Evolutionary conservation across 2,329 filamentous ascomycete species (phyloP).

Genomic region (Cercospora canescens): DNA sequence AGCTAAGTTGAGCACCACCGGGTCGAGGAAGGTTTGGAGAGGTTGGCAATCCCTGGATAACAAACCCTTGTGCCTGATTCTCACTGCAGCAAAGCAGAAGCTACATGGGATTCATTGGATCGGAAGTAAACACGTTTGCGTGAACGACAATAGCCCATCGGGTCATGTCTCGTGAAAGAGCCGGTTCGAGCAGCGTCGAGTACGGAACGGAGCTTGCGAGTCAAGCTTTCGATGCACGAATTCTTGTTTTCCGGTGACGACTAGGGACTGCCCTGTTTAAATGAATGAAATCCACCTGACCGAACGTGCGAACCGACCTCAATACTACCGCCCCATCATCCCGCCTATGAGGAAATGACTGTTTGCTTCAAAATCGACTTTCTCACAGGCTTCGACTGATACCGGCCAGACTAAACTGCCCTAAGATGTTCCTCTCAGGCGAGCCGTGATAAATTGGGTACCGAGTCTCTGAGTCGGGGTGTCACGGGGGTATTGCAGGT

Average conservation of each 20-base stretch:
- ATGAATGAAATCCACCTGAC: not conserved
- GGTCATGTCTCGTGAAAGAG: not conserved
- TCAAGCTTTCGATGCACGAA: not conserved
- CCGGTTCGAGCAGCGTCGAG: not conserved
- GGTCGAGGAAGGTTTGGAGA: not conserved
- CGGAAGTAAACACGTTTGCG: not conserved
- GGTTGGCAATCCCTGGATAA: not conserved
- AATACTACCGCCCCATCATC: not conserved
- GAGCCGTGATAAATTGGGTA: slow-evolving; percentile 26
- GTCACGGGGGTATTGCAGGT: slow-evolving; percentile 33
- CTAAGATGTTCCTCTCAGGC: slow-evolving; percentile 17
- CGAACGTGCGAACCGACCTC: not conserved
- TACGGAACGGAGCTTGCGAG: not conserved
- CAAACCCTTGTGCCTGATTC: not conserved
- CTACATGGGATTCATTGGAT: not conserved
- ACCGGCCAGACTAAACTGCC: not conserved
- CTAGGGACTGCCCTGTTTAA: not conserved
- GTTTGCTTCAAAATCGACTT: not conserved
- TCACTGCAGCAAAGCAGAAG: not conserved
- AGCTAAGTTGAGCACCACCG: not conserved
- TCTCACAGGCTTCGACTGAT: not conserved
- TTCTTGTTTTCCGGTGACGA: not conserved
- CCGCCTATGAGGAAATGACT: not conserved
- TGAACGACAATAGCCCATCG: not conserved
- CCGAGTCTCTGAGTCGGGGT: slow-evolving; percentile 36